Base-by-base conservation (phyloP, 768 basidiomycete species). In the Trametes sanguinea region DNA sequence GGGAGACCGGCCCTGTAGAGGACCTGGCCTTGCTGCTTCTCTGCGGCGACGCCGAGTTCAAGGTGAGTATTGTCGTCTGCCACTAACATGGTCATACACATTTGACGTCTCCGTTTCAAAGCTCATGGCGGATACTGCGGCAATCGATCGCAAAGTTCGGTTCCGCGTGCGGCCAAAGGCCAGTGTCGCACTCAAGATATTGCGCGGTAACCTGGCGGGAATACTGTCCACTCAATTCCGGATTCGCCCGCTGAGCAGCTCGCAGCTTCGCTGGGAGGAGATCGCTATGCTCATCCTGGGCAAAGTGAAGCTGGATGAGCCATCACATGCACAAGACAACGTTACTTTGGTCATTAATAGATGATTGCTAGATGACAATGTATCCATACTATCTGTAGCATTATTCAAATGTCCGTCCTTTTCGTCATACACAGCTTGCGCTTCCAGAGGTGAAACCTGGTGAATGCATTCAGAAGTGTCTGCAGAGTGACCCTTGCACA, bases 1-100 rank as follows among this genome's bases (percentile, higher is more conserved):
- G 94, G 94, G 96, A 98, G 74, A 94, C 90, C 0, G 87, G 92
- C 6, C 92, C 94, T 5, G 84, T 92, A 7, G 92, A 97, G 64
- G 92, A 96, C 66, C 73, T 91, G 30, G 85, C 92, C 4, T 73
- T 98, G 54, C 70, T 93, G 30, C 77, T 98, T 16, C 76, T 98
- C 0, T 98, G 95, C 61, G 96, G 96, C 8, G 96, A 98, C 63
- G 78, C 83, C 27, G 96, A 98, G 59, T 89, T 92, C 78, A 95
- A 90, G 84, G 94, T 86, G 72, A 57, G 79, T 37, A 29, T 44
- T 17, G 10, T 17, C 16, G 35, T 40, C 11, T 0, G 11, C 33
- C 60, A 32, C 51, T 45, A 22, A 33, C 51, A 29, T 61, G 10
- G 17, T 42, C 22, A 48, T 22, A 43, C n/a, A 52, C 46, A 22